Conservation (phyloP, 805 yeast species). For the Pichia scutulata region DNA sequence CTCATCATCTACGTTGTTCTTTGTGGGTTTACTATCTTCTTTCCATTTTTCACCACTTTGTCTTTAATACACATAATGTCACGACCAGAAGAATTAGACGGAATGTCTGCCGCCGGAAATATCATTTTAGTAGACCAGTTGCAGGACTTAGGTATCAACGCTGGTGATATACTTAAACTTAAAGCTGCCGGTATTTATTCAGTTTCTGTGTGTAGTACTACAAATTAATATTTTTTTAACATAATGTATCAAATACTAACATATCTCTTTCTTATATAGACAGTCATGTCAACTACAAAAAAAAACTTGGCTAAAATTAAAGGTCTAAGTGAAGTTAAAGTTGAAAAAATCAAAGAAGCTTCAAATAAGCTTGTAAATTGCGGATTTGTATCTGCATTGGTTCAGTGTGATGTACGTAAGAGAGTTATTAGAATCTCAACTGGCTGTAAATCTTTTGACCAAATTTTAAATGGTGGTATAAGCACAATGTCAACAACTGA, state of each 20-base stretch:
- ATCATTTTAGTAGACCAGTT: constrained; percentile 38
- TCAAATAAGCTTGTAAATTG: constrained; percentile 56
- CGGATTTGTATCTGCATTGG: constrained; percentile 70
- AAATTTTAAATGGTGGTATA: constrained; percentile 66
- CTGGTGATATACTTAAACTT: constrained; percentile 62
- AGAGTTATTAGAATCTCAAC: constrained; percentile 61
- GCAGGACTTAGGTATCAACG: constrained; percentile 62
- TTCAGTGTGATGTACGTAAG: constrained; percentile 56
- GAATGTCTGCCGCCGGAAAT: constrained; percentile 23
- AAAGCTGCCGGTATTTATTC: constrained; percentile 63
- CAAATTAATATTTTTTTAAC: neutral
- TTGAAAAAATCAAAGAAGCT: constrained; percentile 68
- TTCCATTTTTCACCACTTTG: too few species aligned
- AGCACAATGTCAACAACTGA: constrained; percentile 74
- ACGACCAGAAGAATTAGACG: constrained; percentile 13
- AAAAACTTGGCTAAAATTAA: constrained; percentile 52
- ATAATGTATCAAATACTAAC: constrained; percentile 4
- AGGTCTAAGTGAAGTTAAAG: constrained; percentile 67
- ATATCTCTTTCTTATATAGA: constrained; percentile 20
- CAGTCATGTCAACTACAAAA: constrained; percentile 54
- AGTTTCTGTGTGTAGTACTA: constrained; percentile 34
- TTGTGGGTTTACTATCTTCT: too few species aligned
- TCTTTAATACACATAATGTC: neutral
- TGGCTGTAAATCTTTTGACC: constrained; percentile 63
- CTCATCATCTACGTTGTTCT: too few species aligned